Evolutionary conservation across 371 early-diverging fungal species (phyloP), one percentile per base, ranked within the genome.

Genomic region (Mortierella polycephala): DNA sequence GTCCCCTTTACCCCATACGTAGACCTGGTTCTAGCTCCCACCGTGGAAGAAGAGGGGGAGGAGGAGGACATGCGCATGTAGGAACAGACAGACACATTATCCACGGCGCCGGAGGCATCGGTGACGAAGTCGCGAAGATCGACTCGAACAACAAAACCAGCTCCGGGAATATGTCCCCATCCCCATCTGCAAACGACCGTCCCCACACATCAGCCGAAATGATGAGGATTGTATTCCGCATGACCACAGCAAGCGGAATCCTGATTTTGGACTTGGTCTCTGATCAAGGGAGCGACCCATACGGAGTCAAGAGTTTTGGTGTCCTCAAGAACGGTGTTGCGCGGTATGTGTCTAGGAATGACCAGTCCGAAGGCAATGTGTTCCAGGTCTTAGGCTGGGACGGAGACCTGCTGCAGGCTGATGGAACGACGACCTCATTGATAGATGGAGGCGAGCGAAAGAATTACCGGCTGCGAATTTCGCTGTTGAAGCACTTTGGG

Each of bases 331-430:
- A 69, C 7, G 79, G 79, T 18, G 45, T 73, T 44, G 70, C 74
- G 0, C 65, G 66, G 12, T 79, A 60, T 23, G 23, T 79, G 7
- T 70, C 74, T 2, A 61, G 80, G 39, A 79, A 73, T 39, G 74
- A 79, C 30, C 63, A 67, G 45, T 8, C 73, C 14, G 70, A 79
- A 49, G 74, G 80, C 0, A 79, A 79, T 23, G 80, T 57, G 8
- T 79, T 72, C 60, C 74, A 79, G 57, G 80, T 79, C 16, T 60
- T 79, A 20, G 64, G 60, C 7, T 79, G 80, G 80, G 64, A 69
- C 44, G 74, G 70, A 1, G 56, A 69, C 51, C 1, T 79, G 39
- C 7, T 79, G 23, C 57, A 47, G 16, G 60, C 53, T 16, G 69
- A 79, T 23, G 79, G 79, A 10, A 46, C 58, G 0, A 12, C 55